Conservation (phyloP, 192 early-diverging fungal species). For the Geranomyces variabilis region DNA sequence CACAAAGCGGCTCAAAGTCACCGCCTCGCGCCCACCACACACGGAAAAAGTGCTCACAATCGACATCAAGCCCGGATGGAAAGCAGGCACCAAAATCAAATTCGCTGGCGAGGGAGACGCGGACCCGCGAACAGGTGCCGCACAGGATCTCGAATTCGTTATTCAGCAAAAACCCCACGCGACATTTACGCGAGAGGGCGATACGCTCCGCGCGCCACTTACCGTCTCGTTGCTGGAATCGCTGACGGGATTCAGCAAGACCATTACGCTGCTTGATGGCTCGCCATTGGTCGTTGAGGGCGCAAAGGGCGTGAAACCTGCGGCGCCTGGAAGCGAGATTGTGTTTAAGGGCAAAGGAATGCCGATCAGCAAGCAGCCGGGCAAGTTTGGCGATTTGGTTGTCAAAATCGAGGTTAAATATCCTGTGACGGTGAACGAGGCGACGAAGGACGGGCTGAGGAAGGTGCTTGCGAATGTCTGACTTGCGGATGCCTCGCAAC, state of each 20-base stretch:
- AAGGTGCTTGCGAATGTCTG: slow-evolving; percentile 10
- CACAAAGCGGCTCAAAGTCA: slow-evolving; percentile 93
- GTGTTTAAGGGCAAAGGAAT: slow-evolving; percentile 84
- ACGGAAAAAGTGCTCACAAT: slow-evolving; percentile 86
- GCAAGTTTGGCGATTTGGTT: slow-evolving; percentile 85
- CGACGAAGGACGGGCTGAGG: slow-evolving; percentile 66
- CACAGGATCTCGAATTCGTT: slow-evolving; percentile 93
- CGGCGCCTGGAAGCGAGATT: slow-evolving; percentile 76
- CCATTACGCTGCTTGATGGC: slow-evolving; percentile 77
- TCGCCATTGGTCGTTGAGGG: slow-evolving; percentile 69
- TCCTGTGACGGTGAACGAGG: slow-evolving; percentile 67
- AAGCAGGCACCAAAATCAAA: slow-evolving; percentile 95
- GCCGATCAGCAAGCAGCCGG: slow-evolving; percentile 86
- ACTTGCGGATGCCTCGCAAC: background rate
- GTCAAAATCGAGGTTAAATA: slow-evolving; percentile 81
- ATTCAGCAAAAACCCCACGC: slow-evolving; percentile 91
- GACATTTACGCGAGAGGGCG: slow-evolving; percentile 85
- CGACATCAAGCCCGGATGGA: slow-evolving; percentile 93
- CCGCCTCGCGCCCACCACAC: slow-evolving; percentile 55
- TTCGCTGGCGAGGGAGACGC: slow-evolving; percentile 87
- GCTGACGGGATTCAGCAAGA: slow-evolving; percentile 75
- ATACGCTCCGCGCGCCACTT: slow-evolving; percentile 70
- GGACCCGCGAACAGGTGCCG: slow-evolving; percentile 41
- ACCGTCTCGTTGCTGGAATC: slow-evolving; percentile 78
- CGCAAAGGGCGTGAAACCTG: slow-evolving; percentile 51